phyloP scores from a whole-genome alignment of 805 yeast species.

The Millerozyma acaciae region DNA sequence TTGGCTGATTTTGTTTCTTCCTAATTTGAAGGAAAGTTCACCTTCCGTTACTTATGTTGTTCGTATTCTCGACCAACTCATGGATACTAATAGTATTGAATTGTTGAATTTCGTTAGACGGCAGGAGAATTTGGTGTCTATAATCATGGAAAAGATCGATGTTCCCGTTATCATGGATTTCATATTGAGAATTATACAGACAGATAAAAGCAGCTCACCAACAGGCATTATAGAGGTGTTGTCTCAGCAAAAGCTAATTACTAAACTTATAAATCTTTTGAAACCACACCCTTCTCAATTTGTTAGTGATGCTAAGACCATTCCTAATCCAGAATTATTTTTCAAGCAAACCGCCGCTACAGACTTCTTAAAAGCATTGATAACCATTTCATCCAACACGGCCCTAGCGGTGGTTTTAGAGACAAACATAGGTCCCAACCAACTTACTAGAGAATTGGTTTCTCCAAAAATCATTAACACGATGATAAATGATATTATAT shows the following conservation, averaged over 20 bases:
- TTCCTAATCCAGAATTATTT: conserved; percentile 29
- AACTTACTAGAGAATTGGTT: conserved; percentile 84
- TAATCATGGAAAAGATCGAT: conserved; percentile 81
- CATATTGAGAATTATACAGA: conserved; percentile 79
- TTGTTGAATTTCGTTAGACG: conserved; percentile 67
- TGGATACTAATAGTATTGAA: conserved; percentile 55
- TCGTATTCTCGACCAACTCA: conserved; percentile 82
- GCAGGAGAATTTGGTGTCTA: conserved; percentile 68
- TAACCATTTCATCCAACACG: conserved; percentile 85
- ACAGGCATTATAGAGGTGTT: conserved; percentile 81
- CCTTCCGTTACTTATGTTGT: conserved; percentile 38
- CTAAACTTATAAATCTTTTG: conserved; percentile 65
- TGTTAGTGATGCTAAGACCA: conserved; percentile 8
- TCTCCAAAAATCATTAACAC: conserved; percentile 63
- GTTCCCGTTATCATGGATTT: conserved; percentile 95
- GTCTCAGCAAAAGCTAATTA: conserved; percentile 68
- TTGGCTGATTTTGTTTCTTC: conserved; percentile 36
- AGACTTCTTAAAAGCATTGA: conserved; percentile 89
- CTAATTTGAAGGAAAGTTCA: conserved; percentile 31
- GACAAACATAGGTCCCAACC: conserved; percentile 94
- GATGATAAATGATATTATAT: conserved; percentile 72
- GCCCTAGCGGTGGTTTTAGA: conserved; percentile 72
- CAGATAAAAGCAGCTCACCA: conserved; percentile 86
- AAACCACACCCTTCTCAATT: conserved; percentile 65
- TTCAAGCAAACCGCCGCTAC: conserved; percentile 88